Conservation (phyloP, 2,329 filamentous ascomycete species). For the Alternaria sp. region DNA sequence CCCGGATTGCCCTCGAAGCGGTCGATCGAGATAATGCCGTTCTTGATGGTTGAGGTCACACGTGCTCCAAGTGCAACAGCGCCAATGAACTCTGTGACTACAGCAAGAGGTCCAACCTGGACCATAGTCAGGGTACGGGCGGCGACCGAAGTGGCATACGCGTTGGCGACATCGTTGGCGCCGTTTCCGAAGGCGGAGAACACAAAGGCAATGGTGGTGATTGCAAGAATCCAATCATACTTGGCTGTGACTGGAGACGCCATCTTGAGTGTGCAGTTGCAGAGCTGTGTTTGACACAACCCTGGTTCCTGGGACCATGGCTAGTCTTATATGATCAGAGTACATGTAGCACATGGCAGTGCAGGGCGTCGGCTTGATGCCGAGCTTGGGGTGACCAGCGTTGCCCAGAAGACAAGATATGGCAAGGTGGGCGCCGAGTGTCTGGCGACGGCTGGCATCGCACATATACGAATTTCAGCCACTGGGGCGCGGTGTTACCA, state of each 20-base stretch:
- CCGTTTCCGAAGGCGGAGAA: constrained; percentile 48
- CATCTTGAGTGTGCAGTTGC: constrained; percentile 16
- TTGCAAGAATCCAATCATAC: constrained; percentile 52
- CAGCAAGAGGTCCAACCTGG: constrained; percentile 58
- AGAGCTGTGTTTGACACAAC: not conserved
- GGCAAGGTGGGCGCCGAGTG: not conserved
- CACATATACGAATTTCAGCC: not conserved
- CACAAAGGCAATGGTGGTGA: constrained; percentile 48
- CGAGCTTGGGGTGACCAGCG: not conserved
- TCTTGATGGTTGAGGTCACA: constrained; percentile 67
- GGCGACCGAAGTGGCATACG: constrained; percentile 58
- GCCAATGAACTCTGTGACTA: constrained; percentile 59
- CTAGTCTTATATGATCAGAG: constrained; percentile 2
- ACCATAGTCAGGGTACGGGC: constrained; percentile 60
- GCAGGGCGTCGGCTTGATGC: not conserved
- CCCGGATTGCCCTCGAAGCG: constrained; percentile 57
- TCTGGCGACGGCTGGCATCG: not conserved
- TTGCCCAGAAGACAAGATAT: not conserved
- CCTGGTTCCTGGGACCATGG: not conserved
- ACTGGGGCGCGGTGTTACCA: not conserved
- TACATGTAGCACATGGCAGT: not conserved
- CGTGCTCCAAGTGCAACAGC: constrained; percentile 61
- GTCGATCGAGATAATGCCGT: constrained; percentile 61
- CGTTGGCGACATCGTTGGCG: constrained; percentile 62
- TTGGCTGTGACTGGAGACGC: constrained; percentile 29